Evolutionary conservation across 176 grass and related monocot species (phyloP).

Genomic region (Oryza nivara): DNA sequence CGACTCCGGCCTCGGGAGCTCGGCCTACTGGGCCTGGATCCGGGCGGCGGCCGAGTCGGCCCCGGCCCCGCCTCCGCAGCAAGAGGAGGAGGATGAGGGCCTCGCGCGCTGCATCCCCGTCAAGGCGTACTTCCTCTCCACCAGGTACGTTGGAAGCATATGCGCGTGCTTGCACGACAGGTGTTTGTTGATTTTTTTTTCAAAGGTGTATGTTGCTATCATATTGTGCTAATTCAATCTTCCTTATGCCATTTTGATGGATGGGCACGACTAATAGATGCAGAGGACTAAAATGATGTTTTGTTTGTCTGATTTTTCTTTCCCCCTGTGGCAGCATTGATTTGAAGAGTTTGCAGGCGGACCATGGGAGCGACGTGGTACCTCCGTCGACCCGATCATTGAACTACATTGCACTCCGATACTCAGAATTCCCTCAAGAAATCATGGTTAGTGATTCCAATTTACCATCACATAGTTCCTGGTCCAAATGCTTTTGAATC

Average conservation of each 20-base stretch:
- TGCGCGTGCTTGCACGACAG: not conserved
- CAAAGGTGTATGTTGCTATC: not conserved
- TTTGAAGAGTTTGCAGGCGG: constrained; percentile 84
- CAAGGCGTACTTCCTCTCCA: constrained; percentile 92
- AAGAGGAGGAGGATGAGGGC: constrained; percentile 65
- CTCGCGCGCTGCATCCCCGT: constrained; percentile 70
- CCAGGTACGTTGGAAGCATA: constrained; percentile 44
- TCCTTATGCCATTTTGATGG: not conserved
- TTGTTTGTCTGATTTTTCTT: constrained; percentile 24
- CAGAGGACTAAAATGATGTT: not conserved
- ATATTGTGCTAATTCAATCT: not conserved
- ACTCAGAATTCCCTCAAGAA: constrained; percentile 73
- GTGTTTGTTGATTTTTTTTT: constrained; percentile 46
- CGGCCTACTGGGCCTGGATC: constrained; percentile 54
- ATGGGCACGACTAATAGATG: not conserved
- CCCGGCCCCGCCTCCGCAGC: constrained; percentile 26
- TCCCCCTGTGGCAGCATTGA: constrained; percentile 71
- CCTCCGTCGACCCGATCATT: constrained; percentile 72
- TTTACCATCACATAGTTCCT: not conserved
- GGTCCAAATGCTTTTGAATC: constrained; percentile 7
- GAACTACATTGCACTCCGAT: constrained; percentile 80
- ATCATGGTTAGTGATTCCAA: constrained; percentile 57
- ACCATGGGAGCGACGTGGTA: constrained; percentile 64
- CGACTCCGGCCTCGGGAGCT: constrained; percentile 36
- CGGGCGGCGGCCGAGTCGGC: constrained; percentile 50